Evolutionary conservation across 495 filamentous ascomycete genomes (phyloP).

Genomic region (Stereocaulon alpinum): DNA sequence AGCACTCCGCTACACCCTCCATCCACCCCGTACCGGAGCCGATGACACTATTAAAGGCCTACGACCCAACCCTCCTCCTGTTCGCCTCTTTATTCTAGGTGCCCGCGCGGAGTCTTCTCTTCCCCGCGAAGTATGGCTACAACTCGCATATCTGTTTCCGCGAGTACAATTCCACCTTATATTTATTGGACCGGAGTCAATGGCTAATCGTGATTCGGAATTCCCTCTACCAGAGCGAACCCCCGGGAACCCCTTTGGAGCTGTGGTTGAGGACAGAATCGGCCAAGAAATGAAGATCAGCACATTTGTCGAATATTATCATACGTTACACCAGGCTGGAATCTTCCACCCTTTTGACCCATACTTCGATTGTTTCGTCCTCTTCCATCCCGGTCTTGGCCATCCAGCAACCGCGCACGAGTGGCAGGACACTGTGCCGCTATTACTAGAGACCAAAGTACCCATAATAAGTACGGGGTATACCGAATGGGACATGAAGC

Average conservation of each 20-base stretch:
- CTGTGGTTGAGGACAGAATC: slow-evolving; percentile 79
- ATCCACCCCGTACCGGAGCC: slow-evolving; percentile 71
- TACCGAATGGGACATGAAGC: slow-evolving; percentile 85
- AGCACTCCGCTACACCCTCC: slow-evolving; percentile 89
- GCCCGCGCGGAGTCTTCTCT: slow-evolving; percentile 94
- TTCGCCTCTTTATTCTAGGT: slow-evolving; percentile 88
- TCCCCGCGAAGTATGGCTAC: slow-evolving; percentile 86
- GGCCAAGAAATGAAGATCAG: slow-evolving; percentile 83
- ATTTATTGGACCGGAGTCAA: slow-evolving; percentile 76
- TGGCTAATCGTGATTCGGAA: slow-evolving; percentile 80
- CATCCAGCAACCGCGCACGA: slow-evolving; percentile 88
- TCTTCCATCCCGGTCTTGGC: slow-evolving; percentile 92
- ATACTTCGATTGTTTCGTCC: slow-evolving; percentile 91
- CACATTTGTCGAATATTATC: slow-evolving; percentile 96
- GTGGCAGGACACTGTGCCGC: slow-evolving; percentile 82
- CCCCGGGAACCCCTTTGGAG: slow-evolving; percentile 79
- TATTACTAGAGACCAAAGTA: slow-evolving; percentile 86
- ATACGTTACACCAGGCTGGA: slow-evolving; percentile 82
- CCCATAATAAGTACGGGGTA: slow-evolving; percentile 92
- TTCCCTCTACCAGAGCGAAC: slow-evolving; percentile 82
- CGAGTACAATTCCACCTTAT: slow-evolving; percentile 38
- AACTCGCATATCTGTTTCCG: slow-evolving; percentile 85
- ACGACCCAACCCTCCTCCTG: slow-evolving; percentile 69
- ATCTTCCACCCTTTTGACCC: slow-evolving; percentile 91
- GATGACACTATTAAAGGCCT: slow-evolving; percentile 67